Percentiles rank a stretch among this genome's conserved stretches.
Evolutionary conservation across 495 filamentous ascomycete genomes (phyloP).

Genomic region (Aspergillus wentii): DNA sequence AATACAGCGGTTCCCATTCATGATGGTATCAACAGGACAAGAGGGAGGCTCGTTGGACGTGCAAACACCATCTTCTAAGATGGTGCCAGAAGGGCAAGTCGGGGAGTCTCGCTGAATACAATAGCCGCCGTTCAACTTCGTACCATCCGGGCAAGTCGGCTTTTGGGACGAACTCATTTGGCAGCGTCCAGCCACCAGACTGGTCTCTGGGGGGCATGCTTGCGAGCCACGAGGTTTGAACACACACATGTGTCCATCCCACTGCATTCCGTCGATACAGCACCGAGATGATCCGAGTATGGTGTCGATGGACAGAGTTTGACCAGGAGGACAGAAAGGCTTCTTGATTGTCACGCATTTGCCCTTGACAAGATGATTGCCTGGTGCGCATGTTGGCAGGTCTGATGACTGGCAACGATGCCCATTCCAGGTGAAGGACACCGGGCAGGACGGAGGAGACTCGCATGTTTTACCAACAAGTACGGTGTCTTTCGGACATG

Average conservation of each 20-base stretch:
- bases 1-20: conserved; percentile 4
- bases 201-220: conserved; percentile 5
- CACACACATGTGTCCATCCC: conserved; percentile 2
- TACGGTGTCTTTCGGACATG: neutral
- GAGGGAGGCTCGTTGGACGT: neutral
- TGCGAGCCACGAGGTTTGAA: neutral
- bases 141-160: conserved; percentile 4
- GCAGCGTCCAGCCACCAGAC: conserved; percentile 1
- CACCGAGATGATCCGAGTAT: conserved; percentile 1
- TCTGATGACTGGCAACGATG: too few relatives aligned
- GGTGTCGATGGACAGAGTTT: neutral
- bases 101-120: conserved; percentile 2
- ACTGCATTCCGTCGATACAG: conserved; percentile 1
- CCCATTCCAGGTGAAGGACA: conserved; percentile 2
- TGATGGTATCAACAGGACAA: conserved; percentile 1
- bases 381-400: neutral
- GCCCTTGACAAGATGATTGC: neutral
- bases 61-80: conserved; percentile 1
- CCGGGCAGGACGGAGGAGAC: too few relatives aligned
- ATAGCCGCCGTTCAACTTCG: conserved; percentile 1
- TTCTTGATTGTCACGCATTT: neutral
- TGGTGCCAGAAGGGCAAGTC: conserved; percentile 1
- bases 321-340: neutral
- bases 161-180: conserved; percentile 3
- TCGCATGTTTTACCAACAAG: too few relatives aligned